Evolutionary conservation across 192 early-diverging fungal species (phyloP).

Genomic region (Umbelopsis vinacea): DNA sequence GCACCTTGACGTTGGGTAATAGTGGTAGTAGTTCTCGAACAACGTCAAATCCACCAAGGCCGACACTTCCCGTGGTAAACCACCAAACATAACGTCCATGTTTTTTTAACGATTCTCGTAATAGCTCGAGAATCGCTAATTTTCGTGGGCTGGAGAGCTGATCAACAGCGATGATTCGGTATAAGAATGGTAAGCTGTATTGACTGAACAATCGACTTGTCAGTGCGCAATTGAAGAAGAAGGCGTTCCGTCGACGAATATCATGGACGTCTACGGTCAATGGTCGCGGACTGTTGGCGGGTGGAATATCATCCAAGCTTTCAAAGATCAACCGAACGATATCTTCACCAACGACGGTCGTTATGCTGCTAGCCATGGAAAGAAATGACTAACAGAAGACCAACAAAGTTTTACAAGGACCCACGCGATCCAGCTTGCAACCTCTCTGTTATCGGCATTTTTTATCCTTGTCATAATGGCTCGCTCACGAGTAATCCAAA

Average conservation of each 20-base stretch:
- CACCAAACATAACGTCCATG: constrained; percentile 7
- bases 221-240: constrained; percentile 8
- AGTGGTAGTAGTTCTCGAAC: constrained; percentile 12
- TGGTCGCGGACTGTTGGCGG: not conserved
- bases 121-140: not conserved
- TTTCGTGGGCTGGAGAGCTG: constrained; percentile 11
- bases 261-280: not conserved
- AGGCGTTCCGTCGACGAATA: not conserved
- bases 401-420: too few relatives aligned
- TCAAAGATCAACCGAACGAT: not conserved
- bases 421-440: too few relatives aligned
- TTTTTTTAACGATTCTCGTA: constrained; percentile 16
- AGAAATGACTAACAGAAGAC: not conserved
- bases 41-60: constrained; percentile 7
- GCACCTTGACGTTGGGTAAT: constrained; percentile 6
- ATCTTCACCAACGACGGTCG: not conserved
- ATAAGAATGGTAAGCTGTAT: constrained; percentile 10
- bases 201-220: constrained; percentile 1
- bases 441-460: too few relatives aligned
- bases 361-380: not conserved
- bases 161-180: constrained; percentile 10
- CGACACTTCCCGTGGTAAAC: constrained; percentile 6
- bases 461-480: too few relatives aligned
- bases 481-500: too few relatives aligned
- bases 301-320: constrained; percentile 9